Conservation (phyloP, 1,139 yeast genomes). For the Geotrichum reessii region DNA sequence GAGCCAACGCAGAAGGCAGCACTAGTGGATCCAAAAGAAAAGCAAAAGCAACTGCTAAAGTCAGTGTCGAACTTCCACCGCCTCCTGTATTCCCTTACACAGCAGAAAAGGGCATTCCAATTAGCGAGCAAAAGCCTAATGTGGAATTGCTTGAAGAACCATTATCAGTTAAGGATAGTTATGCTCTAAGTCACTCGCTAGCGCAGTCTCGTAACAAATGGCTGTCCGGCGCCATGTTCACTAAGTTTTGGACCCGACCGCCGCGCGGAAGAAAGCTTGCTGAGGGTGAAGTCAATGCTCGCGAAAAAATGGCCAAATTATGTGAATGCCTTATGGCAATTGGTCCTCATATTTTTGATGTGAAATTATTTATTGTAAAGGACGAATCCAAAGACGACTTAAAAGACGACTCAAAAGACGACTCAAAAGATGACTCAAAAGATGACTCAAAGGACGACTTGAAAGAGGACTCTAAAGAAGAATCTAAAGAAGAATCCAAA, state of each 20-base stretch:
- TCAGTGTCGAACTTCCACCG: conserved; percentile 17
- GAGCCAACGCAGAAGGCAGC: conserved; percentile 12
- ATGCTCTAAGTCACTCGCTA: conserved; percentile 47
- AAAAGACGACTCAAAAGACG: conserved; percentile 22
- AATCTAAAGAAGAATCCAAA: too few relatives aligned
- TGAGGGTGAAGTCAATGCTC: conserved; percentile 47
- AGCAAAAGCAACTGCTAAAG: conserved; percentile 1
- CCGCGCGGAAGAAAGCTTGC: conserved; percentile 53
- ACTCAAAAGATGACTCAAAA: not conserved
- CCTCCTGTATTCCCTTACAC: conserved; percentile 57
- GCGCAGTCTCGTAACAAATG: conserved; percentile 72
- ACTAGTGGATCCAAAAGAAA: conserved; percentile 11
- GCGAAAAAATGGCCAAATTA: conserved; percentile 85
- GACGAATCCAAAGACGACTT: conserved; percentile 48
- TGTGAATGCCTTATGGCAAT: conserved; percentile 66
- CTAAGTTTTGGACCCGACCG: conserved; percentile 62
- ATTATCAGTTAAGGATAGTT: conserved; percentile 56
- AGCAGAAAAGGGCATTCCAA: conserved; percentile 63
- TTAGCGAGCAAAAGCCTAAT: conserved; percentile 59
- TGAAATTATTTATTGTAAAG: conserved; percentile 72
- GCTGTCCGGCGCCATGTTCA: conserved; percentile 67
- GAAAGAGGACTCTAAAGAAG: too few relatives aligned
- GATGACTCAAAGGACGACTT: too few relatives aligned
- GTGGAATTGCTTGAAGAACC: conserved; percentile 58
- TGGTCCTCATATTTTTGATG: conserved; percentile 81